Evolutionary conservation across 1,284 basidiomycete genomes (phyloP), one percentile per base, ranked within the genome.

Genomic region (Baeospora myosura): DNA sequence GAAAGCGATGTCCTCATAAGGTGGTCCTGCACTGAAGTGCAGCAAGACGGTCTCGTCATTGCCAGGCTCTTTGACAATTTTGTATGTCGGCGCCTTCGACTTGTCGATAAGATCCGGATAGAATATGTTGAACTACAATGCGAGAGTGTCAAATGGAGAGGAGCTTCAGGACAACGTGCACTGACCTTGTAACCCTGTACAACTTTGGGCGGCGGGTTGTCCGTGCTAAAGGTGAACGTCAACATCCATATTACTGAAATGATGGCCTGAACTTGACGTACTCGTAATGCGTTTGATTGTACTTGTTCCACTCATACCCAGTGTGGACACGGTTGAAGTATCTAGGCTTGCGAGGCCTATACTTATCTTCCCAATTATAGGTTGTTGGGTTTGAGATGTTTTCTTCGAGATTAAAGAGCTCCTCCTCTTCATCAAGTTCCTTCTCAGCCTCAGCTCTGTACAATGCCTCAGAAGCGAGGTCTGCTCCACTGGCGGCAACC

Each of bases 221-320:
- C 93, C 47, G 89, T 87, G 56, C 88, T 90, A 51, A 3, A 43
- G 31, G 40, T 51, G 44, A 39, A n/a, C 8, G 31, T 21, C 44
- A 5, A 47, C 41, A 42, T 49, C 24, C 47, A 46, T 17, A 34
- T 26, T 25, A 26, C 11, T 24, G 23, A 25, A 39, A 38, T 24
- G 41, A 24, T 14, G 16, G 44, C n/a, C 25, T 14, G 4, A 25
- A 31, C 31, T 47, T 33, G 2, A 78, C 81, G 49, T 69, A 93
- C 90, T 98, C 94, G 60, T 98, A 98, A 64, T 97, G 93, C 3
- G 93, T 96, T 61, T 97, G 93, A 60, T 97, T 97, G 65, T 97
- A 97, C 70, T 96, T 95, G 71, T 96, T 98, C 96, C 96, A 99
- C 62, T 98, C 96, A 60, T 95, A 99, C n/a, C 96, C 96, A n/a